Base-by-base conservation (phyloP, 2,329 filamentous ascomycete species). In the Neoascochyta sp. region DNA sequence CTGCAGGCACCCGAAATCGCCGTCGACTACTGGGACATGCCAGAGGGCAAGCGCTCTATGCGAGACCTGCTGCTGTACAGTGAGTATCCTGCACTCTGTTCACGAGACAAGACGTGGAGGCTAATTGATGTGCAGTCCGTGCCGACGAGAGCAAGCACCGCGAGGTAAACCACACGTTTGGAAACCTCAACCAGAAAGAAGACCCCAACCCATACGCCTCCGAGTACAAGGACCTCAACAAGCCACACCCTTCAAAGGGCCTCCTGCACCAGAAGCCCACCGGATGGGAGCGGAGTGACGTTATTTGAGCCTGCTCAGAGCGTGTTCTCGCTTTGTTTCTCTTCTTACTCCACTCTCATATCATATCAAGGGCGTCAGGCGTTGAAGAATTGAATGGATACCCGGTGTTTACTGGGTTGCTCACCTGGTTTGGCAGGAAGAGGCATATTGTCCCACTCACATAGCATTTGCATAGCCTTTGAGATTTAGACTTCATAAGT, bases 141-240 rank as follows among this genome's bases (percentile, higher is more conserved):
- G 60, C 61, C 29, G 61, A 64, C 21, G 60, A 63, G 47, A 54
- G 52, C 30, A 64, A 64, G 60, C 88, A 94, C 57, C 76, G 92
- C 18, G 92, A 95, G 56, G 90, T 96, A 50, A 96, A 98, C 66
- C 92, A 98, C 62, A 96, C 92, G 0, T 67, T 98, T 22, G 80
- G 84, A 29, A 96, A 96, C 58, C 70, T 98, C 36, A 71, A 94
- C 47, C 87, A 92, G 58, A 80, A 78, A 29, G 73, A 80, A 18
- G 92, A 98, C 55, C 89, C 90, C 2, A 98, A 98, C 55, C 92
- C 92, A 3, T 98, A 92, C 55, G 82, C 86, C 24, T 85, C 81
- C 62, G 74, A 80, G 49, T 95, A 90, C 69, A 86, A 84, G 63
- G 78, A 87, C 41, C 68, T 70, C 9, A 67, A 68, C 4, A 70